Conservation (phyloP, 345 rosid species). For the Carallia brachiata region DNA sequence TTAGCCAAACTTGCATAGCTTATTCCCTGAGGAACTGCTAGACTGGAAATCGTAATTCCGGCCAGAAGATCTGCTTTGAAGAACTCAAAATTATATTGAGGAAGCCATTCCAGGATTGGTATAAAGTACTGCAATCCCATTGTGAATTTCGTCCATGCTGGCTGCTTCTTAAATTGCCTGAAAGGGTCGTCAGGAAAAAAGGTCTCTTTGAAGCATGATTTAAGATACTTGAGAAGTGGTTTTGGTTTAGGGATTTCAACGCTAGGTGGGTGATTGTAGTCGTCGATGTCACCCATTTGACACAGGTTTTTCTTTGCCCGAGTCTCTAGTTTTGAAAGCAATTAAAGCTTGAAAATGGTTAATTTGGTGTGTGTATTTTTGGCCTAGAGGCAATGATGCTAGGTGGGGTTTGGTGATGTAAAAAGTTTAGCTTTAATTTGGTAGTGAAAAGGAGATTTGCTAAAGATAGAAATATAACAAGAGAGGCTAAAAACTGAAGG, state of each 20-base stretch:
- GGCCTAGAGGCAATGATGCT: no score
- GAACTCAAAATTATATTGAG: constrained; percentile 32
- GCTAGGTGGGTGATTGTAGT: constrained; percentile 9
- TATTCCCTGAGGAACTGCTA: constrained; percentile 60
- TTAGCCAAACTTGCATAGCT: constrained; percentile 48
- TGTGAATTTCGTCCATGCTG: constrained; percentile 24
- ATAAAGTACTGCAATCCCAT: constrained; percentile 43
- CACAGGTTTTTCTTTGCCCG: neutral
- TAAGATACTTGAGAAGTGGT: constrained; percentile 29
- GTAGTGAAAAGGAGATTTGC: no score
- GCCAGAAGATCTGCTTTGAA: constrained; percentile 44
- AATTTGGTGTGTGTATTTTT: neutral
- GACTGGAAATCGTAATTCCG: constrained; percentile 57
- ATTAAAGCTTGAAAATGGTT: neutral
- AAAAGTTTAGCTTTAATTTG: no score
- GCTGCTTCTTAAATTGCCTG: constrained; percentile 41
- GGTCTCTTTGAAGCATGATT: constrained; percentile 37
- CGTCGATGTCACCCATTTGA: constrained; percentile 1
- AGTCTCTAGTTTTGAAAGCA: neutral
- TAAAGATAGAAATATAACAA: no score
- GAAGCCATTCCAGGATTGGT: constrained; percentile 48
- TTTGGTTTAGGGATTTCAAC: constrained; percentile 40
- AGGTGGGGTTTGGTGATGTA: no score
- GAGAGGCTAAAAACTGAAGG: no score
- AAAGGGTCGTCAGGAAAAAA: constrained; percentile 56